phyloP scores from a whole-genome alignment of 2,329 filamentous ascomycete genomes.

The Penicillium sp. region DNA sequence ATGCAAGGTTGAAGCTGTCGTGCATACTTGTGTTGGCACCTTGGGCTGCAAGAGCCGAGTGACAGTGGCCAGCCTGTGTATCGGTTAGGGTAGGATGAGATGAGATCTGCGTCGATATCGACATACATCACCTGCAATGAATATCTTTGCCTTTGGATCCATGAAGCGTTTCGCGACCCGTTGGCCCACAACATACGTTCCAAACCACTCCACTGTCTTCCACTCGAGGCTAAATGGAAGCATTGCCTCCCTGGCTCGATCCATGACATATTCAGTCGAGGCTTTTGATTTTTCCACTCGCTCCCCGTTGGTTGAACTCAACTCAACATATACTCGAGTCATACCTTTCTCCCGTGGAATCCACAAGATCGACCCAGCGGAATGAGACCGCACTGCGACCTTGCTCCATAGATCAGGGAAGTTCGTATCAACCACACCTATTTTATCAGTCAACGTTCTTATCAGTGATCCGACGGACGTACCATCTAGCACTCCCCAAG shows the following conservation, averaged over 20 bases:
- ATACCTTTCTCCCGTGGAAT: constrained; percentile 65
- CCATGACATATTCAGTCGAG: constrained; percentile 62
- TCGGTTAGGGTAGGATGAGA: neutral
- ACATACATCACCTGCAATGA: constrained; percentile 43
- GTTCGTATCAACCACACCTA: constrained; percentile 51
- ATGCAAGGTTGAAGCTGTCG: constrained; percentile 31
- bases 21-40: constrained; percentile 33
- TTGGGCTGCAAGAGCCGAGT: constrained; percentile 29
- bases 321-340: constrained; percentile 52
- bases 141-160: constrained; percentile 36
- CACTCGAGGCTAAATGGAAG: constrained; percentile 40
- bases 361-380: constrained; percentile 61
- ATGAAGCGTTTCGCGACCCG: constrained; percentile 41
- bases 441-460: no score
- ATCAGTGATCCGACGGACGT: constrained; percentile 28
- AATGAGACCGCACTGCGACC: constrained; percentile 58
- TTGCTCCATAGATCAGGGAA: constrained; percentile 71
- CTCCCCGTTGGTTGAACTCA: constrained; percentile 22
- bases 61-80: constrained; percentile 24
- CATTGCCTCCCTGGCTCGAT: constrained; percentile 38
- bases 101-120: no score
- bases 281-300: constrained; percentile 27
- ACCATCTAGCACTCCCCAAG: constrained; percentile 66
- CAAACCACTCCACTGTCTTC: constrained; percentile 43
- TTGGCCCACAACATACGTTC: constrained; percentile 45